A percentile compares a stretch with the other conserved stretches of the same genome.
Conservation (phyloP, 495 filamentous ascomycete genomes). For the Saxophila tyrrhenica region DNA sequence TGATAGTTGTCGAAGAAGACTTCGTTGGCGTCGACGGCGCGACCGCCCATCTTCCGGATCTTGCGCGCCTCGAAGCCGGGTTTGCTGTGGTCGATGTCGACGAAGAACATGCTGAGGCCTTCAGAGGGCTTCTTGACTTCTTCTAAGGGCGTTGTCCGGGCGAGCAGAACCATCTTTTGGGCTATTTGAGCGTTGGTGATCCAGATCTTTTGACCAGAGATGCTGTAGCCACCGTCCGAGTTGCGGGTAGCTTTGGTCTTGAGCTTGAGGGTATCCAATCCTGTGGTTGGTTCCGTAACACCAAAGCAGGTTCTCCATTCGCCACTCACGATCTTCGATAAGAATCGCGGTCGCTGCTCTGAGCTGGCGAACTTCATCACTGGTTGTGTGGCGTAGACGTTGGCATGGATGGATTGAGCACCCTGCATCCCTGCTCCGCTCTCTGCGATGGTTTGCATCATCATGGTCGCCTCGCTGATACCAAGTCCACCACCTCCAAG, state of each 20-base stretch:
- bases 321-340: constrained; percentile 59
- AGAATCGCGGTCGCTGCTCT: constrained; percentile 47
- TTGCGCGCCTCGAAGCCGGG: constrained; percentile 51
- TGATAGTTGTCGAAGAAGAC: constrained; percentile 70
- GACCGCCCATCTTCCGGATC: constrained; percentile 74
- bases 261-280: constrained; percentile 61
- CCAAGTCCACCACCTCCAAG: constrained; percentile 64
- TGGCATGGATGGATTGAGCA: constrained; percentile 65
- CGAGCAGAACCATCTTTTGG: constrained; percentile 64
- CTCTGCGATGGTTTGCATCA: constrained; percentile 74
- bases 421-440: constrained; percentile 68
- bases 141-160: constrained; percentile 57
- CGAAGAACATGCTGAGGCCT: constrained; percentile 65
- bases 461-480: constrained; percentile 73
- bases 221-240: constrained; percentile 41
- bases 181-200: constrained; percentile 71
- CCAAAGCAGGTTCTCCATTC: constrained; percentile 62
- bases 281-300: constrained; percentile 58
- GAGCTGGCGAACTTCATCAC: constrained; percentile 56
- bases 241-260: constrained; percentile 42
- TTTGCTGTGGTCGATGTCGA: constrained; percentile 48
- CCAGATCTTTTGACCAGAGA: constrained; percentile 71
- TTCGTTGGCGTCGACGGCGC: constrained; percentile 72
- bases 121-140: constrained; percentile 54
- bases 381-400: constrained; percentile 69